phyloP scores from a whole-genome alignment of 257 asterid species.

The Forsythia viridissima region DNA sequence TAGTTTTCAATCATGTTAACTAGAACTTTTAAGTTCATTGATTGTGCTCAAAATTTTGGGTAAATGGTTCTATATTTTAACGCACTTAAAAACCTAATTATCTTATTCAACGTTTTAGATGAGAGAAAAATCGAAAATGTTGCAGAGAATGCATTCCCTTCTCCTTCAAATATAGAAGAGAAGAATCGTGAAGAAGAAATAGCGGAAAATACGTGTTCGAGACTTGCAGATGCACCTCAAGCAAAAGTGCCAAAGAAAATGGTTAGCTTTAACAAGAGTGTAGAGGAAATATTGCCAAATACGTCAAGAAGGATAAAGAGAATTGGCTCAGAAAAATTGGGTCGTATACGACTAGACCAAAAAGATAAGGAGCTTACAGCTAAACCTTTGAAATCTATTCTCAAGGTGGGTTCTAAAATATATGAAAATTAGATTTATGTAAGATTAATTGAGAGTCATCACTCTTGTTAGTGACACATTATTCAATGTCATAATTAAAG shows the following conservation, averaged over 20 bases:
- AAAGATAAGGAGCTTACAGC: background rate
- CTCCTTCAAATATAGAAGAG: background rate
- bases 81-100: too few relatives aligned
- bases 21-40: too few relatives aligned
- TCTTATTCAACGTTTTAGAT: background rate
- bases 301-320: conserved; percentile 4
- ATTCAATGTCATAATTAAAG: too few relatives aligned
- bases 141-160: background rate
- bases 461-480: too few relatives aligned
- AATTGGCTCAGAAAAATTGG: too few relatives aligned
- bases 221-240: background rate
- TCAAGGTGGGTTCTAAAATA: conserved; percentile 21
- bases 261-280: conserved; percentile 34
- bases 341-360: background rate
- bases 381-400: conserved; percentile 31
- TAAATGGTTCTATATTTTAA: too few relatives aligned
- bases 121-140: background rate
- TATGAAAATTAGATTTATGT: background rate
- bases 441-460: too few relatives aligned
- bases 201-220: background rate
- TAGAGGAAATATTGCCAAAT: conserved; percentile 25
- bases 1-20: too few relatives aligned
- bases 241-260: conserved; percentile 31
- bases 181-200: background rate
- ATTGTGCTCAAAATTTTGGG: too few relatives aligned